A percentile compares a stretch with the other conserved stretches of the same genome.
These are phyloP conservation scores for Paragyromitra xinjiangensis DNA, from an alignment of 495 filamentous ascomycete genomes.

Conservation along the genomic window DNA sequence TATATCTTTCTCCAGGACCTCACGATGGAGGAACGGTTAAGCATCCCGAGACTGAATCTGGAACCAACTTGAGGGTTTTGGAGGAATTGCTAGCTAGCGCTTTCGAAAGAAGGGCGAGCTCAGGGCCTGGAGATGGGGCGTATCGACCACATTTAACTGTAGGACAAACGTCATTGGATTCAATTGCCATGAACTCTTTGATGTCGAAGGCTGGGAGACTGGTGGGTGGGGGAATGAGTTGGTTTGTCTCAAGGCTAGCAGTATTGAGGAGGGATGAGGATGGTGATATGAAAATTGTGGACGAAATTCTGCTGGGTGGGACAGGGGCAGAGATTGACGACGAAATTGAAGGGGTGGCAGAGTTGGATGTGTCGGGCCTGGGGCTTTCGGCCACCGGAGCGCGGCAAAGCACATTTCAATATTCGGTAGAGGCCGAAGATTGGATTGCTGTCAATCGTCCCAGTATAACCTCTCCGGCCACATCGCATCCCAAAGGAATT, in stretches of 20 bases:
- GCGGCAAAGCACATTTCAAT: constrained; percentile 43
- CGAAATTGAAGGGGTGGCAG: constrained; percentile 17
- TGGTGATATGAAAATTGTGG: constrained; percentile 62
- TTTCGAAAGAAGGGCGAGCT: constrained; percentile 40
- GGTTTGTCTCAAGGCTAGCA: constrained; percentile 61
- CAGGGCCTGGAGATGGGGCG: constrained; percentile 41
- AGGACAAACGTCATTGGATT: constrained; percentile 62
- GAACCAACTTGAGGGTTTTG: constrained; percentile 40
- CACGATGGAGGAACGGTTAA: constrained; percentile 44
- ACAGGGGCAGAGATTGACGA: constrained; percentile 24
- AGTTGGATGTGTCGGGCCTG: constrained; percentile 4
- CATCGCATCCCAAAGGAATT: constrained; percentile 53
- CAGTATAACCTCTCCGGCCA: background rate
- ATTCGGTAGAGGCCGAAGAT: constrained; percentile 50
- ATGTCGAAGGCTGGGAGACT: constrained; percentile 62
- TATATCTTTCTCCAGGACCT: constrained; percentile 59
- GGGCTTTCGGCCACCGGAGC: background rate
- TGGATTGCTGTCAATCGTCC: constrained; percentile 46
- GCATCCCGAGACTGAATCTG: constrained; percentile 35
- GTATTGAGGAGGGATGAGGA: constrained; percentile 62
- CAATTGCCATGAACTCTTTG: constrained; percentile 59
- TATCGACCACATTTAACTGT: constrained; percentile 65
- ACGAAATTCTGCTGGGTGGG: constrained; percentile 52
- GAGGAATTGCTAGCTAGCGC: constrained; percentile 44
- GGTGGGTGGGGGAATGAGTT: constrained; percentile 56